These are phyloP conservation scores for Alternaria hordeiaustralica DNA, from an alignment of 2,329 filamentous ascomycete species.

Conservation along the genomic window DNA sequence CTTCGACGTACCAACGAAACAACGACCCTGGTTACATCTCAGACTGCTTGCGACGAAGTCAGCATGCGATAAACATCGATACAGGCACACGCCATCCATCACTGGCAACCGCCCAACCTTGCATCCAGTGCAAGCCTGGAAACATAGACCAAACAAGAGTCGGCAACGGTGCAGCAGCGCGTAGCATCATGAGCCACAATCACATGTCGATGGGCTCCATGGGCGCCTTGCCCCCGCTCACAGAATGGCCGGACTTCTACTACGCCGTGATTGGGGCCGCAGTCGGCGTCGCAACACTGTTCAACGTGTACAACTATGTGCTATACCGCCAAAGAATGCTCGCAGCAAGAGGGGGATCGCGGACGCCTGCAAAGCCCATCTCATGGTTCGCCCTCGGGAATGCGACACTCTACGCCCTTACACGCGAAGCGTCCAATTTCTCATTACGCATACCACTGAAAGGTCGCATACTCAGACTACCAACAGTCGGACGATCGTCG, in stretches of 20 bases:
- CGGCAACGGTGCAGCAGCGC: conserved; percentile 1
- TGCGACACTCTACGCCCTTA: conserved; percentile 62
- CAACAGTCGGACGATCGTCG: conserved; percentile 47
- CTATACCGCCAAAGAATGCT: conserved; percentile 61
- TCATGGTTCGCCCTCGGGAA: conserved; percentile 55
- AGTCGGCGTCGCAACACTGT: conserved; percentile 53
- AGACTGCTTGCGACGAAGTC: neutral
- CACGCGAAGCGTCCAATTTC: conserved; percentile 61
- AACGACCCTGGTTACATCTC: neutral
- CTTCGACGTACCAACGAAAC: neutral
- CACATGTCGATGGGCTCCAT: conserved; percentile 47
- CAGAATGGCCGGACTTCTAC: conserved; percentile 60
- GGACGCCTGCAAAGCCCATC: conserved; percentile 61
- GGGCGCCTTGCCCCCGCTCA: conserved; percentile 55
- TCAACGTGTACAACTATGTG: conserved; percentile 56
- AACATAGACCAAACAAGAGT: conserved; percentile 15
- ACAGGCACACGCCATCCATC: neutral
- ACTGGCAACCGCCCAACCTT: neutral
- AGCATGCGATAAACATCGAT: conserved; percentile 9
- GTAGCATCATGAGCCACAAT: conserved; percentile 33
- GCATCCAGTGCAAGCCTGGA: neutral
- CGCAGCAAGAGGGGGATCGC: conserved; percentile 46
- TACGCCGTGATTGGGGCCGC: conserved; percentile 58
- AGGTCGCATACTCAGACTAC: conserved; percentile 46
- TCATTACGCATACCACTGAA: conserved; percentile 48